These are phyloP conservation scores for Vitis amurensis DNA, from an alignment of 164 flowering plant genomes.

Conservation along the genomic window DNA sequence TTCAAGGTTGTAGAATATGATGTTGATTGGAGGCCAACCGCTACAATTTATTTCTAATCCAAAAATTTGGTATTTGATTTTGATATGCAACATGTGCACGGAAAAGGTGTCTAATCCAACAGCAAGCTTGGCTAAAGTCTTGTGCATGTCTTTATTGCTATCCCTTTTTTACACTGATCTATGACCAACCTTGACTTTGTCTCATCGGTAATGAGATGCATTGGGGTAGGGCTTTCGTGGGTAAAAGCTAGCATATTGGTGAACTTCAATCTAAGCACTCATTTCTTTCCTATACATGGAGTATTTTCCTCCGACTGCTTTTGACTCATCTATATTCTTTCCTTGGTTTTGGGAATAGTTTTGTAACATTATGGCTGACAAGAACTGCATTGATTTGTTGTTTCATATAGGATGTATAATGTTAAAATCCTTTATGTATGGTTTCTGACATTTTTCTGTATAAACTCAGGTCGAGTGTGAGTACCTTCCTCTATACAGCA, in stretches of 20 bases:
- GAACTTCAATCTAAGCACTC: too few relatives aligned
- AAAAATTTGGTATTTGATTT: too few relatives aligned
- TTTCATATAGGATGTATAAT: not conserved
- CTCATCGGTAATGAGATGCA: not conserved
- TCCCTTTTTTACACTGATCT: too few relatives aligned
- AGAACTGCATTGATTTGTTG: not conserved
- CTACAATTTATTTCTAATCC: too few relatives aligned
- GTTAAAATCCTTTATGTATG: not conserved
- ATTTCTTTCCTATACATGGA: not conserved
- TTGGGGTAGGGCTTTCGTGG: too few relatives aligned
- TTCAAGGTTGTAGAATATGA: too few relatives aligned
- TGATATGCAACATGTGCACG: too few relatives aligned
- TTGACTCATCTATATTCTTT: not conserved
- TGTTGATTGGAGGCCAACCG: too few relatives aligned
- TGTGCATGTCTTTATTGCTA: too few relatives aligned
- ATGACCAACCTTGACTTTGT: not conserved
- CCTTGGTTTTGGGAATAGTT: not conserved
- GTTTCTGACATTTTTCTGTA: not conserved
- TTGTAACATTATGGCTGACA: not conserved
- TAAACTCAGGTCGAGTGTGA: conserved; percentile 79
- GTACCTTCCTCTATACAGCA: conserved; percentile 80
- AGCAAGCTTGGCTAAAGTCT: too few relatives aligned
- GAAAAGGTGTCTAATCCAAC: too few relatives aligned
- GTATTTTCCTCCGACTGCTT: not conserved
- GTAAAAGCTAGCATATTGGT: too few relatives aligned